Conservation (phyloP, 2,329 filamentous ascomycete genomes). For the Phyllosticta citriasiana region DNA sequence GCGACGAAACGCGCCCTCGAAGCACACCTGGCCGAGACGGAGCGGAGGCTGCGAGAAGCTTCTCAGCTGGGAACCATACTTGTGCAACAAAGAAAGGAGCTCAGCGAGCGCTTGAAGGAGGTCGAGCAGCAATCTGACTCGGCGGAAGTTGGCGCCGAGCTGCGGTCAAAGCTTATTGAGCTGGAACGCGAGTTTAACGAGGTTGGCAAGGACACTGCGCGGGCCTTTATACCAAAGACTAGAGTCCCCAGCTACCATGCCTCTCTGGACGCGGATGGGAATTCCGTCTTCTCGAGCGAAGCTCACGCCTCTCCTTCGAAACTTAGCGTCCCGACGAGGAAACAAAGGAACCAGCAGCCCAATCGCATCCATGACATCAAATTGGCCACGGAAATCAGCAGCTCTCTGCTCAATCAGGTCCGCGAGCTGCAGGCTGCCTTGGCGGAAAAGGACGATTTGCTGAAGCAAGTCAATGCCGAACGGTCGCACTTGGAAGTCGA, state of each 20-base stretch:
- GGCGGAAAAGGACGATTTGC: conserved; percentile 75
- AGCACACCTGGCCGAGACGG: conserved; percentile 85
- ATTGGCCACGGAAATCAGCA: conserved; percentile 96
- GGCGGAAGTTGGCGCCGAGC: conserved; percentile 68
- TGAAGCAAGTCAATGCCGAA: conserved; percentile 65
- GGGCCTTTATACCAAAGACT: conserved; percentile 76
- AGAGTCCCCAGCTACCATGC: conserved; percentile 54
- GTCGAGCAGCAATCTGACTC: conserved; percentile 64
- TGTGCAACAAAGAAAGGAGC: conserved; percentile 74
- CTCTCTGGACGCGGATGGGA: conserved; percentile 17
- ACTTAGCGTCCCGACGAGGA: conserved; percentile 66
- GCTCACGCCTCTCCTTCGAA: conserved; percentile 83
- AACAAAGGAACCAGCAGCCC: conserved; percentile 79
- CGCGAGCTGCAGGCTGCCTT: conserved; percentile 79
- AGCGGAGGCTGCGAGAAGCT: conserved; percentile 81
- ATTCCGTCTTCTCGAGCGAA: conserved; percentile 61
- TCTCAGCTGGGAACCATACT: conserved; percentile 81
- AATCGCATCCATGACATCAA: conserved; percentile 92
- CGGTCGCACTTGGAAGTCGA: conserved; percentile 75
- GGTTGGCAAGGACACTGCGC: conserved; percentile 77
- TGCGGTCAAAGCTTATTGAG: conserved; percentile 72
- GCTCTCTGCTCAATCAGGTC: conserved; percentile 85
- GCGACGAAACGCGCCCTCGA: conserved; percentile 84
- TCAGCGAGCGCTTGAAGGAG: conserved; percentile 72
- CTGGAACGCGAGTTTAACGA: conserved; percentile 95